These are phyloP conservation scores for Kodamaea leandrae DNA, from an alignment of 805 yeast species.

Conservation along the genomic window DNA sequence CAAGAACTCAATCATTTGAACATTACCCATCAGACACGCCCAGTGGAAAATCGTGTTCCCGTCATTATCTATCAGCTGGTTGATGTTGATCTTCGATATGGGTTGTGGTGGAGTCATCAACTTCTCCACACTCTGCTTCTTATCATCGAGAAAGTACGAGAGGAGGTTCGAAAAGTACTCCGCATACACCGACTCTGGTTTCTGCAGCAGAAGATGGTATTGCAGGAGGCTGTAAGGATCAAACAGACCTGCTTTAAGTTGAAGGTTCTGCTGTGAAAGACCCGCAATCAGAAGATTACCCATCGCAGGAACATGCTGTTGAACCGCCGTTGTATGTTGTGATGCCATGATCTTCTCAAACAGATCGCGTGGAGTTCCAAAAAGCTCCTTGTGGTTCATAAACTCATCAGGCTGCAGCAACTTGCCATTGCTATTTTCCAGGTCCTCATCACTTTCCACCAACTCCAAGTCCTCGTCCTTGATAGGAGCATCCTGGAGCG, in stretches of 20 bases:
- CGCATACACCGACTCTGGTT: slow-evolving; percentile 23
- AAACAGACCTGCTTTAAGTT: slow-evolving; percentile 13
- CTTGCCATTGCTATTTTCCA: slow-evolving; percentile 6
- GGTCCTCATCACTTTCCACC: slow-evolving; percentile 28
- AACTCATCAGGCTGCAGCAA: slow-evolving; percentile 30
- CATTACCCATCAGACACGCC: slow-evolving; percentile 88
- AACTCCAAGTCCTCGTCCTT: slow-evolving; percentile 38
- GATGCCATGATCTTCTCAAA: slow-evolving; percentile 35
- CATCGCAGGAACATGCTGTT: slow-evolving; percentile 3
- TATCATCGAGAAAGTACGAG: slow-evolving; percentile 52
- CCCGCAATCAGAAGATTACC: slow-evolving; percentile 3
- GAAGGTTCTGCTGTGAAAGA: slow-evolving; percentile 5
- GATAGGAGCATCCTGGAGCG: slow-evolving; percentile 40
- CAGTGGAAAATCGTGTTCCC: slow-evolving; percentile 95
- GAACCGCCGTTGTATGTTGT: too few species aligned
- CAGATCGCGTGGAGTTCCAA: slow-evolving; percentile 40
- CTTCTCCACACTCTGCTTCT: slow-evolving; percentile 29
- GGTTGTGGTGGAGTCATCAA: slow-evolving; percentile 56
- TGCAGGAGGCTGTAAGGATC: slow-evolving; percentile 41
- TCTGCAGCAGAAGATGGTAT: slow-evolving; percentile 34
- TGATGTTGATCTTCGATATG: slow-evolving; percentile 57
- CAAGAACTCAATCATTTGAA: slow-evolving; percentile 61
- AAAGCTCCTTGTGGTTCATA: slow-evolving; percentile 38
- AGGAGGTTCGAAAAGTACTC: slow-evolving; percentile 46
- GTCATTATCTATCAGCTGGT: slow-evolving; percentile 86